These are phyloP conservation scores for Saprolegnia parasitica DNA, from an alignment of 352 stramenopile species.

Conservation along the genomic window DNA sequence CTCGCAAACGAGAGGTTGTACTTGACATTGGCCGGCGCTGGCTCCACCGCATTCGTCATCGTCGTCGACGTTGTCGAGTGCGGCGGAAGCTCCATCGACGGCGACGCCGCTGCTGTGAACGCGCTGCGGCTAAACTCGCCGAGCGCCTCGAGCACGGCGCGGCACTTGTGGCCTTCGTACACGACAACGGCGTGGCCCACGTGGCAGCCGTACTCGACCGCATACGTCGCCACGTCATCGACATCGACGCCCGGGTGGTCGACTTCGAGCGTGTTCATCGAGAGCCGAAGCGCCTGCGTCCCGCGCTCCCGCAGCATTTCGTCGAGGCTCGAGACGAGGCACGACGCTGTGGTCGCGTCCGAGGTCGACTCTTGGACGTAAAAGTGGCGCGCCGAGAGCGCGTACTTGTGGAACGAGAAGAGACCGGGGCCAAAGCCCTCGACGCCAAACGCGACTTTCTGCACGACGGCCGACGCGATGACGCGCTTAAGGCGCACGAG, in stretches of 20 bases:
- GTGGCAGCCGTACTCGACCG: constrained; percentile 17
- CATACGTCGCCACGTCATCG: constrained; percentile 11
- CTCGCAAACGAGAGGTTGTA: constrained; percentile 20
- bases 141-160: not conserved
- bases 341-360: constrained; percentile 43
- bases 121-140: constrained; percentile 10
- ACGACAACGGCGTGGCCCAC: constrained; percentile 17
- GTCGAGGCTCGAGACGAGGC: constrained; percentile 70
- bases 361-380: constrained; percentile 66
- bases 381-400: constrained; percentile 59
- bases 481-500: constrained; percentile 55
- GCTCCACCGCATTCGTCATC: not conserved
- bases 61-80: constrained; percentile 1
- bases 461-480: constrained; percentile 52
- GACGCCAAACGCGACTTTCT: constrained; percentile 49
- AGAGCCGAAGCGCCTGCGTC: constrained; percentile 40
- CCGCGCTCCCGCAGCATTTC: constrained; percentile 28
- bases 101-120: constrained; percentile 4
- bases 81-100: not conserved
- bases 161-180: constrained; percentile 14
- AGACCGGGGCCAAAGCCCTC: constrained; percentile 68
- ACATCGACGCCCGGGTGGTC: constrained; percentile 53
- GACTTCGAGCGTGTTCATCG: constrained; percentile 64
- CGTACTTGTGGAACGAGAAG: constrained; percentile 79
- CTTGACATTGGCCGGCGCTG: not conserved